Percentiles rank a stretch among this genome's conserved stretches.
Conservation (phyloP, 2,329 filamentous ascomycete species). For the Ambrosiella beaveri region DNA sequence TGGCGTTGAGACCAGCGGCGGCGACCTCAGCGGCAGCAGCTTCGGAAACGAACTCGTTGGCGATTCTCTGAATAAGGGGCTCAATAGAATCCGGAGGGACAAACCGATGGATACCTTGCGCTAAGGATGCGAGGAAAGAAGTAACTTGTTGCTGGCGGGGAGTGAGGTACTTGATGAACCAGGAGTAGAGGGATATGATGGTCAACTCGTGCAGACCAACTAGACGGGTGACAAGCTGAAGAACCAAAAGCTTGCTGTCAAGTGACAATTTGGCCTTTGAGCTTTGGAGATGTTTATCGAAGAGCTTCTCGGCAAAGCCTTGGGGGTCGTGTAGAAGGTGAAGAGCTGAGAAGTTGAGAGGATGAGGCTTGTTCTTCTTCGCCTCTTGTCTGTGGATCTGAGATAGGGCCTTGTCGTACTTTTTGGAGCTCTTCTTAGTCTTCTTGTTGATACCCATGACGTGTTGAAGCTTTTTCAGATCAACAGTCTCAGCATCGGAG, state of each 20-base stretch:
- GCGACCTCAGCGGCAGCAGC: conserved; percentile 81
- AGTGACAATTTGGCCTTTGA: conserved; percentile 69
- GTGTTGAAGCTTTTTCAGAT: conserved; percentile 69
- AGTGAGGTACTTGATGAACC: conserved; percentile 84
- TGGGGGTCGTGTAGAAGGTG: conserved; percentile 91
- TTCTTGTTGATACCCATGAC: conserved; percentile 92
- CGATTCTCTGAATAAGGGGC: conserved; percentile 83
- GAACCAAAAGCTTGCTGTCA: conserved; percentile 74
- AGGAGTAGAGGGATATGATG: conserved; percentile 81
- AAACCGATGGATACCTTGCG: conserved; percentile 77
- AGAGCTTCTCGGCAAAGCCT: conserved; percentile 77
- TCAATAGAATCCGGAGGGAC: conserved; percentile 88
- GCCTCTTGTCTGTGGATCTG: conserved; percentile 68
- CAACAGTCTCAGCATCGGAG: conserved; percentile 62
- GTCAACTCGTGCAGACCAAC: conserved; percentile 88
- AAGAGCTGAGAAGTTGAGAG: conserved; percentile 88
- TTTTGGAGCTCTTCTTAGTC: conserved; percentile 67
- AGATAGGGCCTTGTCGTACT: conserved; percentile 64
- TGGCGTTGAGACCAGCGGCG: conserved; percentile 81
- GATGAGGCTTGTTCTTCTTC: conserved; percentile 75
- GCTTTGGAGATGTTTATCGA: conserved; percentile 79
- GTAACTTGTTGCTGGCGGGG: conserved; percentile 81
- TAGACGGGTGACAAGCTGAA: conserved; percentile 79
- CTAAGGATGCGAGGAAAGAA: conserved; percentile 78
- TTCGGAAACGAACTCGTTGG: conserved; percentile 96